phyloP scores from a whole-genome alignment of 371 early-diverging fungal species.

The Zychaea mexicana region DNA sequence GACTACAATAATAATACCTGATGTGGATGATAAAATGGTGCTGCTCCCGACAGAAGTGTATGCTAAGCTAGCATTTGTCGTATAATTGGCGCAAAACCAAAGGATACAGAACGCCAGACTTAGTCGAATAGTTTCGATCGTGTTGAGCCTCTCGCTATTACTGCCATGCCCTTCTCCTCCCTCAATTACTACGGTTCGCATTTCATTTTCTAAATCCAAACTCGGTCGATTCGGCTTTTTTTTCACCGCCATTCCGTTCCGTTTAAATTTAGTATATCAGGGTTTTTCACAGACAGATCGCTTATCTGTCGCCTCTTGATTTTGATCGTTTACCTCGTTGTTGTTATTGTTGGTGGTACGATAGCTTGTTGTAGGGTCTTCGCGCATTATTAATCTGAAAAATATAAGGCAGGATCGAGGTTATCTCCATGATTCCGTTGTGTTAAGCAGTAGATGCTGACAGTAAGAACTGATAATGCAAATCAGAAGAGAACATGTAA shows the following conservation, averaged over 20 bases:
- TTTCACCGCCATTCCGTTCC: too few species aligned
- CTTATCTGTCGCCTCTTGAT: too few species aligned
- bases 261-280: too few species aligned
- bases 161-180: not conserved
- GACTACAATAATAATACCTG: slow-evolving; percentile 14
- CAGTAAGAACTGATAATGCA: too few species aligned
- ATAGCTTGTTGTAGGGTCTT: not conserved
- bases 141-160: slow-evolving; percentile 27
- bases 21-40: slow-evolving; percentile 78
- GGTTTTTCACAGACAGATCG: too few species aligned
- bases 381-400: slow-evolving; percentile 9
- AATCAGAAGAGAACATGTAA: not conserved
- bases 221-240: not conserved
- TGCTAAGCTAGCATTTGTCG: slow-evolving; percentile 76
- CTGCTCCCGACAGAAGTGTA: slow-evolving; percentile 83
- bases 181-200: not conserved
- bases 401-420: not conserved
- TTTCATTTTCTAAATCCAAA: not conserved
- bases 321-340: not conserved
- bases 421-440: not conserved
- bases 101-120: slow-evolving; percentile 77
- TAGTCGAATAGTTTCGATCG: slow-evolving; percentile 64
- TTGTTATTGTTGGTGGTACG: not conserved
- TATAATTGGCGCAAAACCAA: slow-evolving; percentile 82
- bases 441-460: too few species aligned